phyloP scores from a whole-genome alignment of 2,329 filamentous ascomycete species.

The Triangularia verruculosa region DNA sequence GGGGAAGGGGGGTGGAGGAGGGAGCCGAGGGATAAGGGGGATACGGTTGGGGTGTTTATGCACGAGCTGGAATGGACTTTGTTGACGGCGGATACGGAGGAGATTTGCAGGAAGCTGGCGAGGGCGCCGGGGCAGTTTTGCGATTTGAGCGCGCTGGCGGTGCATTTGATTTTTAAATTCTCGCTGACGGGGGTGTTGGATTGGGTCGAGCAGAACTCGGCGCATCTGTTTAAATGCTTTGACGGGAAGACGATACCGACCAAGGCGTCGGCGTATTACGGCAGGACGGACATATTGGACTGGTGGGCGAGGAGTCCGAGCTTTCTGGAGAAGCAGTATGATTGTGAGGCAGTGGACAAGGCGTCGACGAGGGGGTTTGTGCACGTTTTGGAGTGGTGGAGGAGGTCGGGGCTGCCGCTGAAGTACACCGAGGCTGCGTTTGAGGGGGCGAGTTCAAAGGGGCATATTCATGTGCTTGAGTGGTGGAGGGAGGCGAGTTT shows the following conservation, averaged over 20 bases:
- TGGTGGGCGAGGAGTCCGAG: constrained; percentile 86
- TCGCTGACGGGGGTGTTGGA: constrained; percentile 75
- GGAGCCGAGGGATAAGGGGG: constrained; percentile 56
- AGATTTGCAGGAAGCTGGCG: constrained; percentile 72
- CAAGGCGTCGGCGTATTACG: constrained; percentile 84
- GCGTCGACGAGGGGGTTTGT: constrained; percentile 84
- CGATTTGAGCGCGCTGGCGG: constrained; percentile 73
- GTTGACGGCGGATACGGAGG: constrained; percentile 65
- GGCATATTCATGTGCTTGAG: constrained; percentile 80
- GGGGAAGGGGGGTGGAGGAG: constrained; percentile 61
- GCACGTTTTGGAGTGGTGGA: constrained; percentile 86
- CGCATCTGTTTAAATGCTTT: constrained; percentile 79
- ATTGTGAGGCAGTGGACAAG: constrained; percentile 78
- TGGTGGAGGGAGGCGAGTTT: constrained; percentile 82
- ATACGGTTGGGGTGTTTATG: constrained; percentile 69
- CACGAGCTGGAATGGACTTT: constrained; percentile 83
- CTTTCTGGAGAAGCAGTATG: constrained; percentile 84
- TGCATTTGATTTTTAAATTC: constrained; percentile 90
- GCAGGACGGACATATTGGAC: constrained; percentile 77
- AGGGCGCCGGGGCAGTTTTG: constrained; percentile 66
- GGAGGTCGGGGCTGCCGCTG: constrained; percentile 70
- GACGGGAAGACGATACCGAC: constrained; percentile 83
- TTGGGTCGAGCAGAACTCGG: constrained; percentile 60
- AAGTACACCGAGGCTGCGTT: constrained; percentile 85
- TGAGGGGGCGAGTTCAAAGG: constrained; percentile 81